Conservation (phyloP, 139 green algal genomes). For the Ettlia oleoabundans region DNA sequence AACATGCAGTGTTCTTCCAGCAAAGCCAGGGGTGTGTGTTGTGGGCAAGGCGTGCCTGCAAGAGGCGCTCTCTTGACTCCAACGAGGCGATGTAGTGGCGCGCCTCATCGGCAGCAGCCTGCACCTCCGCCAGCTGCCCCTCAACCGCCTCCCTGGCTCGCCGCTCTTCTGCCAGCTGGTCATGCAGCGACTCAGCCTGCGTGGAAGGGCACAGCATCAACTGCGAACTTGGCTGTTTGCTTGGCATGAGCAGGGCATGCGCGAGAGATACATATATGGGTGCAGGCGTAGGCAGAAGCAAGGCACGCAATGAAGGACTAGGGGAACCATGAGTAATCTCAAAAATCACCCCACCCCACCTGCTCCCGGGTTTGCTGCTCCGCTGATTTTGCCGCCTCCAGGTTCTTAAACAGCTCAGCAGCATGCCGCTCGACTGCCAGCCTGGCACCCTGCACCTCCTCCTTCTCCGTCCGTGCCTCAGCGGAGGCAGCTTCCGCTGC, state of each 20-base stretch:
- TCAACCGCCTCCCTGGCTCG: background rate
- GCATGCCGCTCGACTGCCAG: background rate
- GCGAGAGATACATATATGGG: too few species aligned
- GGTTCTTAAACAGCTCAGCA: background rate
- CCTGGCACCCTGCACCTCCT: background rate
- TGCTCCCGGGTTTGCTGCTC: too few species aligned
- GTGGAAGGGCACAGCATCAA: background rate
- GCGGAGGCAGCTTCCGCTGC: background rate
- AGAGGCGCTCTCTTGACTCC: background rate
- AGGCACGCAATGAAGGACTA: too few species aligned
- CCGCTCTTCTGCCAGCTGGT: background rate
- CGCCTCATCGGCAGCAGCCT: conserved; percentile 6
- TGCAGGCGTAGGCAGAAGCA: too few species aligned
- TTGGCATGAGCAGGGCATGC: too few species aligned
- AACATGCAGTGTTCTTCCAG: background rate
- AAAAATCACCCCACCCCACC: too few species aligned
- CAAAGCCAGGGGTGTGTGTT: background rate
- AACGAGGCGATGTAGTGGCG: background rate
- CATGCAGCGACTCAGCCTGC: background rate
- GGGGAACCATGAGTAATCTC: too few species aligned
- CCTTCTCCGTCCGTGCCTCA: background rate
- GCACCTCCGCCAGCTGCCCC: background rate
- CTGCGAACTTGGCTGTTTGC: too few species aligned
- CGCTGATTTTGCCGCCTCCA: too few species aligned
- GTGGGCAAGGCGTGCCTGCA: background rate